Conservation (phyloP, 495 filamentous ascomycete genomes). For the Talaromyces trachyspermus region DNA sequence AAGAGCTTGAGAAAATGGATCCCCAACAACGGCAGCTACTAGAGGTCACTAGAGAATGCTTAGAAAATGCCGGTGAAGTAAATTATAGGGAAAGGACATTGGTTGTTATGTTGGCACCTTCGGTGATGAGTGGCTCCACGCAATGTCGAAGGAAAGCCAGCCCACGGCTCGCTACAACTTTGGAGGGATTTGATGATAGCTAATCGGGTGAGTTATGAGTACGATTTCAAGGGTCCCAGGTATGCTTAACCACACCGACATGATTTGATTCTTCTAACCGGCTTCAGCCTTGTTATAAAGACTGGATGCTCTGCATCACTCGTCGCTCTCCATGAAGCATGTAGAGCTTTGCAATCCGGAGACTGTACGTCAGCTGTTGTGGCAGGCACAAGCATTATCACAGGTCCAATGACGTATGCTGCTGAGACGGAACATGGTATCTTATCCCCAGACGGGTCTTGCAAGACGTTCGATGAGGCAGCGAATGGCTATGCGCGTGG, state of each 20-base stretch:
- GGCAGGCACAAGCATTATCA: conserved; percentile 34
- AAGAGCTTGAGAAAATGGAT: too few species aligned
- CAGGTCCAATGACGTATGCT: conserved; percentile 21
- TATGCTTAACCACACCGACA: background rate
- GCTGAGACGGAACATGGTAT: conserved; percentile 23
- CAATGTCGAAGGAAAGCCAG: too few species aligned
- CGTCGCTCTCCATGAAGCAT: conserved; percentile 42
- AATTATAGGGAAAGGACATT: too few species aligned
- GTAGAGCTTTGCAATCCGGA: conserved; percentile 34
- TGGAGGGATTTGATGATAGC: too few species aligned
- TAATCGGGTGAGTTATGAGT: conserved; percentile 34
- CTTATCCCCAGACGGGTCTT: conserved; percentile 24
- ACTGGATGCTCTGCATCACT: conserved; percentile 48
- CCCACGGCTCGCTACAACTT: too few species aligned
- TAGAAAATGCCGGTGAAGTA: too few species aligned
- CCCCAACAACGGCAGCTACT: too few species aligned
- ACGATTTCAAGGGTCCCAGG: conserved; percentile 33
- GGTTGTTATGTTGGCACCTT: too few species aligned
- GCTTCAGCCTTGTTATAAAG: conserved; percentile 14
- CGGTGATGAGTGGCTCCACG: too few species aligned
- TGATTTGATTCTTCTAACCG: background rate
- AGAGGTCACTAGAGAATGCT: too few species aligned
- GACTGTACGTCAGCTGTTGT: conserved; percentile 8
- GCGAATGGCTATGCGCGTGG: conserved; percentile 60
- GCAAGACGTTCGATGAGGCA: conserved; percentile 50